phyloP scores from a whole-genome alignment of 2,329 filamentous ascomycete species.

The Ilyonectria destructans region DNA sequence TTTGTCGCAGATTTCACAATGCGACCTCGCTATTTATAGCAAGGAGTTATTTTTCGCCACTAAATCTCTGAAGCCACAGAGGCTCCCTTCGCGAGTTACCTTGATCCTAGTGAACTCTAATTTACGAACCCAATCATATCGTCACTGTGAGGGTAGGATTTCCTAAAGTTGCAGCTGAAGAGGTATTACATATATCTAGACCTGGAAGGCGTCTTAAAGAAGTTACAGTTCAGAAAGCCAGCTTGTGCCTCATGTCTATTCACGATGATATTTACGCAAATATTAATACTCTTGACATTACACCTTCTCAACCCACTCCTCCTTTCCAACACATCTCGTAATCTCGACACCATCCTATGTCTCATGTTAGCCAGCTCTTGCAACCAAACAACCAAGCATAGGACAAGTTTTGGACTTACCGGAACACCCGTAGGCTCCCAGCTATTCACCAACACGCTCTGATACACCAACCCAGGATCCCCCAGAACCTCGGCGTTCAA shows the following conservation, averaged over 20 bases:
- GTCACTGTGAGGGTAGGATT: not conserved
- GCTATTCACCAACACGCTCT: conserved; percentile 75
- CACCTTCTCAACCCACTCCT: conserved; percentile 40
- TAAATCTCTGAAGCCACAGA: not conserved
- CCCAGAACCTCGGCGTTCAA: conserved; percentile 59
- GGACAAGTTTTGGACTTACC: conserved; percentile 60
- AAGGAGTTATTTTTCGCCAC: too few relatives aligned
- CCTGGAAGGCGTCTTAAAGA: not conserved
- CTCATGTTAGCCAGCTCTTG: conserved; percentile 39
- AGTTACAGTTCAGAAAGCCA: not conserved
- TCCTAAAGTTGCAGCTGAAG: not conserved
- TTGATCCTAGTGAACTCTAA: not conserved
- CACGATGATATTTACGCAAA: not conserved
- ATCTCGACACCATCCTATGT: conserved; percentile 77
- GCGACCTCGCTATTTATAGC: too few relatives aligned
- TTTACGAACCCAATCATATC: not conserved
- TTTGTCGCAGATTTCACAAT: too few relatives aligned
- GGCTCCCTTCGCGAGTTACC: not conserved
- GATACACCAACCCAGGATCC: conserved; percentile 77
- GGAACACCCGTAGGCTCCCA: conserved; percentile 79
- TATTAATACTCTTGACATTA: not conserved
- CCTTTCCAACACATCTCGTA: conserved; percentile 68
- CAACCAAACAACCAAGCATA: not conserved
- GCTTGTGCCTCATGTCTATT: not conserved
- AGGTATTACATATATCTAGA: not conserved